A percentile compares a stretch with the other conserved stretches of the same genome.
Evolutionary conservation across 768 basidiomycete genomes (phyloP).

Genomic region (Boletus edulis): DNA sequence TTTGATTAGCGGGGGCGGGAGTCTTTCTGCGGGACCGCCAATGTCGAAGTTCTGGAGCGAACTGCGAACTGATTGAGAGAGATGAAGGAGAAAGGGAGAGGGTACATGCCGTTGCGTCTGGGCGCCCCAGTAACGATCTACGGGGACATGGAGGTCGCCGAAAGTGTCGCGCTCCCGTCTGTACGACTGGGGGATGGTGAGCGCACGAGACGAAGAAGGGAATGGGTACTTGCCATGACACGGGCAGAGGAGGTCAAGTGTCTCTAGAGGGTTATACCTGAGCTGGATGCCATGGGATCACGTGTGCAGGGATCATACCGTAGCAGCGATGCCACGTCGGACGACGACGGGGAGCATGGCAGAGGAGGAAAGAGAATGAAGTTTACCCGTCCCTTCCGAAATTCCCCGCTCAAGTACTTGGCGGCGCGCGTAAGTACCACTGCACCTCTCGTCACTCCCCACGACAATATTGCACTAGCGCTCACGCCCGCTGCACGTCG

Average conservation of each 20-base stretch:
- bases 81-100: not conserved
- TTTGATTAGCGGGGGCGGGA: conserved; percentile 94
- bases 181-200: conserved; percentile 41
- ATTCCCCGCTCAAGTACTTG: conserved; percentile 1
- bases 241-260: conserved; percentile 31
- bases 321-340: conserved; percentile 1
- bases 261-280: not conserved
- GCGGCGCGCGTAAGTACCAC: no score
- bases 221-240: conserved; percentile 34
- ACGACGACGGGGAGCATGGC: conserved; percentile 17
- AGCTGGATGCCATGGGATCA: conserved; percentile 13
- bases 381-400: conserved; percentile 1
- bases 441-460: not conserved
- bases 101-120: conserved; percentile 84
- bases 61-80: conserved; percentile 37
- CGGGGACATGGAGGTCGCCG: conserved; percentile 88
- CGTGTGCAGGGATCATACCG: conserved; percentile 16
- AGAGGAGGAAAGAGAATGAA: not conserved
- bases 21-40: conserved; percentile 89
- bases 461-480: not conserved
- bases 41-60: conserved; percentile 99
- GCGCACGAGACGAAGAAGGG: not conserved
- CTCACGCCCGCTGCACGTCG: not conserved
- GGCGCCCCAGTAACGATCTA: conserved; percentile 93
- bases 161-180: conserved; percentile 93